Evolutionary conservation across 2,329 filamentous ascomycete genomes (phyloP).

Genomic region (Colletotrichum sojae): DNA sequence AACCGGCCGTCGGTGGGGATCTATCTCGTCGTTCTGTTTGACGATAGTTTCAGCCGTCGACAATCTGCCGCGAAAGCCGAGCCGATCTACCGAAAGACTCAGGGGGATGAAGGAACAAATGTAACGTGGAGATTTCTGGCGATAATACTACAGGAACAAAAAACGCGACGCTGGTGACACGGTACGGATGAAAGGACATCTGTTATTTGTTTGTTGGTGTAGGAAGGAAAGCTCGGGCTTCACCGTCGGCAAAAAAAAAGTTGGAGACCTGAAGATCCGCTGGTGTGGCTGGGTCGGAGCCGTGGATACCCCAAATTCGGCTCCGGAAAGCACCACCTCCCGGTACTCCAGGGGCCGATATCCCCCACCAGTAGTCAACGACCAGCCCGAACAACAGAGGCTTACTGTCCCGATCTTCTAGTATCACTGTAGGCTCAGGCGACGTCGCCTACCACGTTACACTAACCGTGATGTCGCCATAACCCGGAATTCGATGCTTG

Average conservation of each 20-base stretch:
- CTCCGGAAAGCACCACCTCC: constrained; percentile 10
- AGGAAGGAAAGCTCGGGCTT: not conserved
- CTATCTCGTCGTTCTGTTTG: constrained; percentile 28
- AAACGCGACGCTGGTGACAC: not conserved
- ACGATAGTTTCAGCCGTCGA: constrained; percentile 36
- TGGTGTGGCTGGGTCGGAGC: constrained; percentile 34
- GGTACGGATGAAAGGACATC: not conserved
- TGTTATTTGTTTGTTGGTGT: not conserved
- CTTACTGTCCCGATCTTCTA: not conserved
- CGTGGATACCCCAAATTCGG: constrained; percentile 34
- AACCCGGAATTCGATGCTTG: not conserved
- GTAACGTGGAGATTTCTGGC: not conserved
- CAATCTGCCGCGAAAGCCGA: constrained; percentile 23
- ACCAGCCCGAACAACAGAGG: not conserved
- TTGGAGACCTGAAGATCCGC: constrained; percentile 7
- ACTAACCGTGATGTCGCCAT: not conserved
- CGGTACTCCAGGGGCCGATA: constrained; percentile 25
- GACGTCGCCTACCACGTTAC: not conserved
- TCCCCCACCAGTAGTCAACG: constrained; percentile 16
- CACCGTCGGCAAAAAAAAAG: not conserved
- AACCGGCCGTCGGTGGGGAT: not conserved
- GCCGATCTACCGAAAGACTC: constrained; percentile 21
- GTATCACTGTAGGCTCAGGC: not conserved
- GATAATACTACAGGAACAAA: not conserved
- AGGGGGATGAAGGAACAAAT: not conserved